Percentiles rank a stretch among this genome's conserved stretches.
These are phyloP conservation scores for Cladophialophora exuberans DNA, from an alignment of 2,329 filamentous ascomycete genomes.

Conservation along the genomic window DNA sequence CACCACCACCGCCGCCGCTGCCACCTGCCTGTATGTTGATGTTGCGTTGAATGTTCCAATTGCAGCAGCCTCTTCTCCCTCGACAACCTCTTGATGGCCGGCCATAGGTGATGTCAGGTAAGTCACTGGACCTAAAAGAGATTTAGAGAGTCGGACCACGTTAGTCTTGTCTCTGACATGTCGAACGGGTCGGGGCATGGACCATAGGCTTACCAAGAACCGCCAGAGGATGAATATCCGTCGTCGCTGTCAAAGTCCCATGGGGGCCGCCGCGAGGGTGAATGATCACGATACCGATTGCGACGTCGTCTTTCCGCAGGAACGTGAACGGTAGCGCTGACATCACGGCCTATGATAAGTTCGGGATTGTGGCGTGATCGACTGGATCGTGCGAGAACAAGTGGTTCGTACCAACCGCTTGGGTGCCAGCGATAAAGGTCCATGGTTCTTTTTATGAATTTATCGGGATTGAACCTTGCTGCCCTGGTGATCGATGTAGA, in stretches of 20 bases:
- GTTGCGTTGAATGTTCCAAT: background rate
- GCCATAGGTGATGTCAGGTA: too few species aligned
- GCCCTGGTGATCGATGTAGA: too few species aligned
- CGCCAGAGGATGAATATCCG: too few species aligned
- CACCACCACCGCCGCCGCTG: background rate
- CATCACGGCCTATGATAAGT: too few species aligned
- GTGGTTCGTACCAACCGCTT: background rate
- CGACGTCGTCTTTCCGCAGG: background rate
- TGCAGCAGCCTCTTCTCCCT: background rate
- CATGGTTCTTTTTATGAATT: background rate
- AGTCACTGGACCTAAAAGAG: too few species aligned
- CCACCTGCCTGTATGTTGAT: background rate
- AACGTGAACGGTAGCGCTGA: conserved; percentile 5
- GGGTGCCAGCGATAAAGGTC: conserved; percentile 4
- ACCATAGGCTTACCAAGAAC: conserved; percentile 3
- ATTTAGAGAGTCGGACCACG: too few species aligned
- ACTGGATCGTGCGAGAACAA: background rate
- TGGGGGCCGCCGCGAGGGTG: background rate
- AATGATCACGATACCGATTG: too few species aligned
- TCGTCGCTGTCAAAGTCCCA: conserved; percentile 9
- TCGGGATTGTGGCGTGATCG: background rate
- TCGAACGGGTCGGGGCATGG: background rate
- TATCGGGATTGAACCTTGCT: background rate
- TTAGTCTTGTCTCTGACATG: background rate
- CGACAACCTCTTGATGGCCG: background rate